Percentiles rank a stretch among this genome's conserved stretches.
Evolutionary conservation across 306 rosid species (phyloP).

Genomic region (Malus asiatica): DNA sequence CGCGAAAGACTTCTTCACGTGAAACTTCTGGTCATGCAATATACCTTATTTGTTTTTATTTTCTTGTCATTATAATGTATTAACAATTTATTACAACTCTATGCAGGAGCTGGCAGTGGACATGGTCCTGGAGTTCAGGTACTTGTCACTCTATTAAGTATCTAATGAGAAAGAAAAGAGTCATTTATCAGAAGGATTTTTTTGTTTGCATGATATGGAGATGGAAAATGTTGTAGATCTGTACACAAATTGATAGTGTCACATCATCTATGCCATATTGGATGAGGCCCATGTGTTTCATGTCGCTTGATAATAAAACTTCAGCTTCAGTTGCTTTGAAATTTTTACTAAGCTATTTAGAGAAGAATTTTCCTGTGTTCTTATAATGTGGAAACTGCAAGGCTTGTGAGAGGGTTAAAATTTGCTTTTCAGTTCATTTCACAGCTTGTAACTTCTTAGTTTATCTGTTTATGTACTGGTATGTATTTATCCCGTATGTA

Average conservation of each 20-base stretch:
- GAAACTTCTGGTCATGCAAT: conserved; percentile 45
- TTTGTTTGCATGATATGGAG: neutral
- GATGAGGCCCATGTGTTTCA: neutral
- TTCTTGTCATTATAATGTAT: neutral
- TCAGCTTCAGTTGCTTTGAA: neutral
- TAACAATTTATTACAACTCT: neutral
- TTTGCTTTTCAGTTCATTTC: neutral
- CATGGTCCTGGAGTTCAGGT: conserved; percentile 90
- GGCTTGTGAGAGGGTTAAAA: neutral
- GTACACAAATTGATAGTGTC: neutral
- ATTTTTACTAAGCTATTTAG: neutral
- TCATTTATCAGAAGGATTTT: neutral
- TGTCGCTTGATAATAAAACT: neutral
- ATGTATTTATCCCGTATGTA: neutral
- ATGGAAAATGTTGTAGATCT: neutral
- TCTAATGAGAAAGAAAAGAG: neutral
- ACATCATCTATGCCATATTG: neutral
- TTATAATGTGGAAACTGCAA: neutral
- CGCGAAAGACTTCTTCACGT: conserved; percentile 68
- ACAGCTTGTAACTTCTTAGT: neutral
- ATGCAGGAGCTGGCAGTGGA: conserved; percentile 51
- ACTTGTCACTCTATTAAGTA: conserved; percentile 3
- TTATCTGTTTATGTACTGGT: neutral
- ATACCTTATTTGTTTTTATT: conserved; percentile 3
- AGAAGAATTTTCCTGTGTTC: neutral